Evolutionary conservation across 2,329 filamentous ascomycete genomes (phyloP).

Genomic region (Setomelanomma holmii): DNA sequence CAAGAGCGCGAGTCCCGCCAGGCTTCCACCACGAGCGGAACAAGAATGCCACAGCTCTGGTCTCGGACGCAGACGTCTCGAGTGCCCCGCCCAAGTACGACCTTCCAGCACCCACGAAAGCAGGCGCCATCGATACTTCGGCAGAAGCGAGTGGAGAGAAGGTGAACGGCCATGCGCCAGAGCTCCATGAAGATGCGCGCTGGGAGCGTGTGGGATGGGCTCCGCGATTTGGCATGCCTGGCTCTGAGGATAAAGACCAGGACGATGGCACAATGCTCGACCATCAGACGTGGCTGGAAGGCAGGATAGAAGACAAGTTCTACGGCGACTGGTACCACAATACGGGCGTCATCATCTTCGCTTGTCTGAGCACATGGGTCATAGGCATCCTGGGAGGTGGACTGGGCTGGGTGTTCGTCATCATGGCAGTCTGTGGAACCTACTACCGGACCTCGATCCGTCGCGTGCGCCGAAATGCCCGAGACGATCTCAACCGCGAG

Average conservation of each 20-base stretch:
- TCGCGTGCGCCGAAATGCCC: constrained; percentile 91
- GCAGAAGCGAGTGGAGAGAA: constrained; percentile 56
- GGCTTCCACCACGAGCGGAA: constrained; percentile 68
- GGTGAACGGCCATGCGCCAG: constrained; percentile 59
- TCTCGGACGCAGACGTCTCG: constrained; percentile 69
- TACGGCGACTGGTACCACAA: constrained; percentile 99
- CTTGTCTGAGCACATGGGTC: constrained; percentile 88
- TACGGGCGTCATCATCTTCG: constrained; percentile 89
- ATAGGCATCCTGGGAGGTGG: constrained; percentile 89
- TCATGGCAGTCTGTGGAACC: constrained; percentile 91
- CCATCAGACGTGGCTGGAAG: constrained; percentile 86
- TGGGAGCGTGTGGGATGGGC: constrained; percentile 79
- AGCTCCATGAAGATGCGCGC: constrained; percentile 62
- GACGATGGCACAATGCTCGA: constrained; percentile 75
- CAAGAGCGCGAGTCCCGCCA: constrained; percentile 69
- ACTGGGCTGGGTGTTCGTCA: constrained; percentile 87
- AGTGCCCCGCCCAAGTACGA: constrained; percentile 67
- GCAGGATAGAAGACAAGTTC: constrained; percentile 83
- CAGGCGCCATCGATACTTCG: constrained; percentile 66
- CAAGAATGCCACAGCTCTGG: constrained; percentile 72
- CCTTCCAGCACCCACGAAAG: constrained; percentile 76
- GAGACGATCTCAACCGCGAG: constrained; percentile 90
- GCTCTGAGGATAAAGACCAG: constrained; percentile 60
- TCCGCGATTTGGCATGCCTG: constrained; percentile 73
- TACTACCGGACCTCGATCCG: constrained; percentile 97